Evolutionary conservation across 176 grass and related monocot genomes (phyloP).

Genomic region (Guadua angustifolia): DNA sequence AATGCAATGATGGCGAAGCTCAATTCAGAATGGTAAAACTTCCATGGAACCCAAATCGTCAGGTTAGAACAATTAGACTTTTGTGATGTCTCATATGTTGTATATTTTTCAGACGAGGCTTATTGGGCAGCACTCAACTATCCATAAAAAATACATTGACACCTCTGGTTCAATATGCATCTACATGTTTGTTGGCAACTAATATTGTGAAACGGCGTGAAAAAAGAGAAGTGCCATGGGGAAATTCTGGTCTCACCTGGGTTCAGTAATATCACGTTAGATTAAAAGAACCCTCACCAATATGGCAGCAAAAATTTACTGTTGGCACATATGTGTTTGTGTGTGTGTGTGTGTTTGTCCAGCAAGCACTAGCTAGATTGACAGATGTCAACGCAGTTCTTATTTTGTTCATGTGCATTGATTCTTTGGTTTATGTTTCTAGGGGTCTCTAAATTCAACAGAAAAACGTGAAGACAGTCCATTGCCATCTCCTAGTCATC

Average conservation of each 20-base stretch:
- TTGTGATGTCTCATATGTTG: background rate
- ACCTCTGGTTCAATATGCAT: background rate
- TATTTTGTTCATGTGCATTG: background rate
- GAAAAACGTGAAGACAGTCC: constrained; percentile 58
- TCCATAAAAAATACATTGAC: background rate
- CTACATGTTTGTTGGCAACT: background rate
- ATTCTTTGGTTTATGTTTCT: background rate
- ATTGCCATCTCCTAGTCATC: constrained; percentile 54
- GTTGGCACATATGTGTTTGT: background rate
- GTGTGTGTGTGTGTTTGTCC: background rate
- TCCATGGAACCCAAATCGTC: constrained; percentile 59
- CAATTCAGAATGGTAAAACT: constrained; percentile 63
- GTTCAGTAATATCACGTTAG: background rate
- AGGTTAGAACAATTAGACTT: constrained; percentile 48
- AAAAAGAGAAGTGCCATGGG: background rate
- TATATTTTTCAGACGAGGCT: constrained; percentile 26
- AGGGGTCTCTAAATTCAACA: constrained; percentile 33
- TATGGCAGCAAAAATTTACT: background rate
- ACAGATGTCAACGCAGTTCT: background rate
- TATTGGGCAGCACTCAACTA: background rate
- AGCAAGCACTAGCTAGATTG: background rate
- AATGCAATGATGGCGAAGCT: constrained; percentile 75
- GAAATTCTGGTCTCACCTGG: background rate
- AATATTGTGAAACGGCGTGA: background rate
- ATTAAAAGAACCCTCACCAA: background rate